Base-by-base conservation (phyloP, 805 yeast genomes). In the Schwanniomyces yamadae region DNA sequence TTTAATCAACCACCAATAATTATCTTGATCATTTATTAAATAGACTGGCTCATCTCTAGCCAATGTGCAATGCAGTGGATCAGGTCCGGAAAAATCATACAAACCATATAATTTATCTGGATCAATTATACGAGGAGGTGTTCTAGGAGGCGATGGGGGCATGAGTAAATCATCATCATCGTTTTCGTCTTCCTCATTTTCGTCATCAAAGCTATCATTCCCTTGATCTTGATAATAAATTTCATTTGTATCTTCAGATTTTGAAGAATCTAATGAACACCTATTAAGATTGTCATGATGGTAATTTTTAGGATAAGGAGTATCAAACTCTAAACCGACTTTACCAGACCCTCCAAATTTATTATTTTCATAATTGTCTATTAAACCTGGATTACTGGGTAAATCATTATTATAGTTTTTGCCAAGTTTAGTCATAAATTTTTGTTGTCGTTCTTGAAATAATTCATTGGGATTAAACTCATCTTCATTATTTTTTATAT, bases 1-100 rank as follows among this genome's bases (percentile, higher is more conserved):
- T 19, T 66, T 58, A 19, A 93, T 91, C 8, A 91, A 68, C 98
- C 99, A 93, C 99, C 99, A 93, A 62, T 93, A 93, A 42, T 86
- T 76, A 61, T 93, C 96, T 32, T 84, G 81, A 54, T 93, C 99
- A 54, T 88, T 89, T 23, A 93, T 63, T 13, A 93, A 63, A 28
- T 76, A 68, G 44, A 95, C 91, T 1, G 95, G 81, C 50, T 88
- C 96, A 52, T 91, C 90, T 45, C 87, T 79, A 14, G 66, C 57
- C 8, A 91, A 71, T 39, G 83, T 79, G 47, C 95, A 84, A 61
- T 91, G 99, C 30, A 93, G 87, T 4, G 91, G 89, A 54, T 89
- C 96, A 4, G 96, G 95, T 1, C 97, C 98, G 34, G 72, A 73
- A 50, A 93, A 91, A 33, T 89, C 89, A 49, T 84, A 87, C 21